These are phyloP conservation scores for Kluyveromyces siamensis DNA, from an alignment of 805 yeast species.

Conservation along the genomic window DNA sequence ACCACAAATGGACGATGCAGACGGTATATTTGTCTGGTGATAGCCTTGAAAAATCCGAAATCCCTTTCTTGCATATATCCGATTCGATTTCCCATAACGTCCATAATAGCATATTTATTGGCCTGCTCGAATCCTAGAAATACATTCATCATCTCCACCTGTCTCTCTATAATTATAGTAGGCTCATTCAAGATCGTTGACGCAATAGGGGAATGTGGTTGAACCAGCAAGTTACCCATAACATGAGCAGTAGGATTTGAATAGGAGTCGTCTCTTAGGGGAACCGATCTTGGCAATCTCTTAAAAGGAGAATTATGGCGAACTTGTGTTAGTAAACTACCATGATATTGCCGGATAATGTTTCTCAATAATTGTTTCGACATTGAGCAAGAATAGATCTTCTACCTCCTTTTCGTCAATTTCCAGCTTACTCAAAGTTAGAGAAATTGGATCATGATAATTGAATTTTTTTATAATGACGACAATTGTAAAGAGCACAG, in stretches of 20 bases:
- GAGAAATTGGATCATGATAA: not conserved
- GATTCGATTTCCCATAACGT: constrained; percentile 60
- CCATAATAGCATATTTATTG: constrained; percentile 65
- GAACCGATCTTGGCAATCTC: constrained; percentile 3
- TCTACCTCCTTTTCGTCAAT: not conserved
- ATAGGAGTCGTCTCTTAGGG: not conserved
- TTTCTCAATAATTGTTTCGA: not conserved
- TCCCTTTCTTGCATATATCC: constrained; percentile 84
- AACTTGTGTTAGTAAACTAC: not conserved
- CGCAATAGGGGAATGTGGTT: constrained; percentile 49
- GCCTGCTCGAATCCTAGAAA: constrained; percentile 89
- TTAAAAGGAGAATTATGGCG: not conserved
- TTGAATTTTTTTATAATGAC: too few relatives aligned
- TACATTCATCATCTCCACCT: constrained; percentile 80
- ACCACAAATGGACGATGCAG: constrained; percentile 81
- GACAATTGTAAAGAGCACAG: too few relatives aligned
- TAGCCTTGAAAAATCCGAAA: constrained; percentile 51
- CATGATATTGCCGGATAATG: not conserved
- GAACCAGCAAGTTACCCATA: constrained; percentile 25
- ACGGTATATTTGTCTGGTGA: constrained; percentile 77
- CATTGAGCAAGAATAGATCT: not conserved
- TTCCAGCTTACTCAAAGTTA: not conserved
- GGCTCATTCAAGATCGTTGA: constrained; percentile 60
- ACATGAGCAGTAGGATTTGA: not conserved
- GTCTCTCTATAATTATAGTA: constrained; percentile 77